These are phyloP conservation scores for Salvia sclarea DNA, from an alignment of 305 asterid genomes.

Conservation along the genomic window DNA sequence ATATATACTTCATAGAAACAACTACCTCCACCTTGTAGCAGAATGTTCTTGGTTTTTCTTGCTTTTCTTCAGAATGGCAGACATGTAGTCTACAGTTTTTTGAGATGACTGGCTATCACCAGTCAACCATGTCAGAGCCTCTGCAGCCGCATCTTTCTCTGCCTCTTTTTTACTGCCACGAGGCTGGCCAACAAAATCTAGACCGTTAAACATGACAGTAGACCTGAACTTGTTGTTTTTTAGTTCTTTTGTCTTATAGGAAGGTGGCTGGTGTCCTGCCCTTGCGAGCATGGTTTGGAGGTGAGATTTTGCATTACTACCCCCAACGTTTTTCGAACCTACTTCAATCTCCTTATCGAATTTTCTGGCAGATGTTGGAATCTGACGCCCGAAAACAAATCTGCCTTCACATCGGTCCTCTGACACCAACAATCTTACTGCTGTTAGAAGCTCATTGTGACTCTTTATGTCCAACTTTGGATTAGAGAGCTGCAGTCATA, in stretches of 20 bases:
- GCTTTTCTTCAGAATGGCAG: constrained; percentile 67
- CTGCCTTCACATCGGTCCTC: constrained; percentile 85
- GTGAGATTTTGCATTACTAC: constrained; percentile 62
- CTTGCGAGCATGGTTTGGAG: constrained; percentile 75
- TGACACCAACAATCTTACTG: constrained; percentile 69
- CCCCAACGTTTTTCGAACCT: constrained; percentile 42
- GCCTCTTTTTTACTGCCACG: constrained; percentile 79
- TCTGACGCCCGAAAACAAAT: constrained; percentile 76
- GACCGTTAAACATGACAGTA: constrained; percentile 64
- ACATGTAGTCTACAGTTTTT: constrained; percentile 54
- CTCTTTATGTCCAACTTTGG: constrained; percentile 57
- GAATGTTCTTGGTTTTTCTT: constrained; percentile 48
- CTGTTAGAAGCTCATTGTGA: constrained; percentile 63
- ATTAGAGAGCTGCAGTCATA: constrained; percentile 64
- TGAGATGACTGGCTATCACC: constrained; percentile 70
- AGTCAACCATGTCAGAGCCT: constrained; percentile 78
- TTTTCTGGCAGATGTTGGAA: constrained; percentile 47
- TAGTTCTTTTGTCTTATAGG: constrained; percentile 62
- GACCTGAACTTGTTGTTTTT: constrained; percentile 70
- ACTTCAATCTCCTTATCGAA: constrained; percentile 36
- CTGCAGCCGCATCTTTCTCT: constrained; percentile 85
- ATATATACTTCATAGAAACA: background rate
- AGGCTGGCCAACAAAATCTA: constrained; percentile 74
- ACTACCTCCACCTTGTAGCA: constrained; percentile 67
- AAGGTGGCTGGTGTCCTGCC: constrained; percentile 78